Conservation (phyloP, 2,329 filamentous ascomycete genomes). For the Penicillium expansum region DNA sequence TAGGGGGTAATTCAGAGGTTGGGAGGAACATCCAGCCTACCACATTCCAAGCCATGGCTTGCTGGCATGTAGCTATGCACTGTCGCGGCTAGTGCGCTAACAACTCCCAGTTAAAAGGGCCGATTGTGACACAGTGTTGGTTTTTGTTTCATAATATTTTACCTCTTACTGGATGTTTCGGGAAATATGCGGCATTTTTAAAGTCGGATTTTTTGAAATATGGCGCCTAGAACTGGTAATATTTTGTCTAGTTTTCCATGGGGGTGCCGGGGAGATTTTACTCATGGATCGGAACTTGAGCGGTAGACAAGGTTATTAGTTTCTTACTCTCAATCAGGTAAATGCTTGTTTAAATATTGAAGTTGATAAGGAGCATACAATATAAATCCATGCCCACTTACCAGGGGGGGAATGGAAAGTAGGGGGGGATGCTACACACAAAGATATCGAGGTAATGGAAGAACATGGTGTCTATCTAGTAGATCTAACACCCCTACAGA, state of each 20-base stretch:
- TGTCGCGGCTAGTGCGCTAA: conserved; percentile 13
- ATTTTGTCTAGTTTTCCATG: not conserved
- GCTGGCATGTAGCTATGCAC: conserved; percentile 14
- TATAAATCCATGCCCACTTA: no score
- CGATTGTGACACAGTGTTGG: not conserved
- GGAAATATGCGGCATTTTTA: conserved; percentile 6
- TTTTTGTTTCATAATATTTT: conserved; percentile 13
- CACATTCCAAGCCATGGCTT: conserved; percentile 5
- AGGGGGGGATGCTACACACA: not conserved
- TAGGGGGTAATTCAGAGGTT: not conserved
- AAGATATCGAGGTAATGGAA: not conserved
- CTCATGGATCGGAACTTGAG: not conserved
- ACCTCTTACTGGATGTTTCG: conserved; percentile 8
- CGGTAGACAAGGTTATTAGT: no score
- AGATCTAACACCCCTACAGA: no score
- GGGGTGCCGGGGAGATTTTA: not conserved
- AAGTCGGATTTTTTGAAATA: not conserved
- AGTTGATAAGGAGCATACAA: no score
- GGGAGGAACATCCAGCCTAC: not conserved
- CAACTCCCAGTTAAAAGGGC: not conserved
- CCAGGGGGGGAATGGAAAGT: no score
- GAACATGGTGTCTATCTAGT: not conserved
- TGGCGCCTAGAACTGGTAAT: not conserved
- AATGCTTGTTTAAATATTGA: not conserved
- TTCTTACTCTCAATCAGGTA: not conserved